Percentiles rank a stretch among this genome's conserved stretches.
Evolutionary conservation across 2,329 filamentous ascomycete genomes (phyloP).

Genomic region (Alternaria brassicicola): DNA sequence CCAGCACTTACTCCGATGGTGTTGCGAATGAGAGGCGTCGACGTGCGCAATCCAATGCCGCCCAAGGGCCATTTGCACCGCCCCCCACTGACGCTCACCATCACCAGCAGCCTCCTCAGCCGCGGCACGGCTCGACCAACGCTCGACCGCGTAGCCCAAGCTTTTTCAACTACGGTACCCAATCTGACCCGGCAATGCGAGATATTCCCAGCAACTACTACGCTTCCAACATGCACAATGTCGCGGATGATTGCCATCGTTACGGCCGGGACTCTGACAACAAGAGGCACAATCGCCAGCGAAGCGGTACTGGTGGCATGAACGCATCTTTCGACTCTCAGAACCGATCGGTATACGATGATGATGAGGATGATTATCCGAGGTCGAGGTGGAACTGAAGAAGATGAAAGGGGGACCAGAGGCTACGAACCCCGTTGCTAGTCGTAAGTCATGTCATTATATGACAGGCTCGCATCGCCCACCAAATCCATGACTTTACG

Average conservation of each 20-base stretch:
- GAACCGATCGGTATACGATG: slow-evolving; percentile 39
- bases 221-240: slow-evolving; percentile 40
- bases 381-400: slow-evolving; percentile 29
- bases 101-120: slow-evolving; percentile 29
- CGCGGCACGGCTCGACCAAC: slow-evolving; percentile 29
- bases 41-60: slow-evolving; percentile 43
- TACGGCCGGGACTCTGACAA: slow-evolving; percentile 40
- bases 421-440: slow-evolving; percentile 41
- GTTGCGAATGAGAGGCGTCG: slow-evolving; percentile 30
- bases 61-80: slow-evolving; percentile 38
- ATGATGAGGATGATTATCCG: slow-evolving; percentile 44
- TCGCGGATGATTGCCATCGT: slow-evolving; percentile 39
- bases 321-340: slow-evolving; percentile 39
- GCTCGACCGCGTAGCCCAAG: slow-evolving; percentile 43
- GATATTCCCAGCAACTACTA: slow-evolving; percentile 43
- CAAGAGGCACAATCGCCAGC: slow-evolving; percentile 34
- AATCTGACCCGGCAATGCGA: slow-evolving; percentile 42
- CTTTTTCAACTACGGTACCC: slow-evolving; percentile 42
- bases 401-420: slow-evolving; percentile 41
- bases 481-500: slow-evolving; percentile 8
- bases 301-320: slow-evolving; percentile 32
- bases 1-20: slow-evolving; percentile 35
- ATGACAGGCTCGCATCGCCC: not conserved
- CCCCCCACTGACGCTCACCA: slow-evolving; percentile 23
- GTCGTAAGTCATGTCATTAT: slow-evolving; percentile 15